Base-by-base conservation (phyloP, 768 basidiomycete genomes). In the Rhizopogon rudus region DNA sequence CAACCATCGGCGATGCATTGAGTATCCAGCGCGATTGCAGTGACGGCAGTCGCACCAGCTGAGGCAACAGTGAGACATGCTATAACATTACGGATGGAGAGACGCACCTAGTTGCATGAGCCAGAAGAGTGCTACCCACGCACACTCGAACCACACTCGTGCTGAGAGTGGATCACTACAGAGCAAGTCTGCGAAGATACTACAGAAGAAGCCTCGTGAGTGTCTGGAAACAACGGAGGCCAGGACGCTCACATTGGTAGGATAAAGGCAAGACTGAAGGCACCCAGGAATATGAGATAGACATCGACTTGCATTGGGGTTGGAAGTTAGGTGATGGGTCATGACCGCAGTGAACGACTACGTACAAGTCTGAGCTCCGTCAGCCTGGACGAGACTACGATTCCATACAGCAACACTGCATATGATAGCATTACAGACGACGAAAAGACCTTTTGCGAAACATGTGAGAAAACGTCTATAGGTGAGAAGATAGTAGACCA, bases 381-480 rank as follows among this genome's bases (percentile, higher is more conserved):
- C 54, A 40, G 67, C 55, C 53, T 72, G 67, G 44, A 77, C 69
- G 59, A 87, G 70, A 60, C 80, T 80, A 43, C 80, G 65, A 68
- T 88, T 87, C 87, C 87, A 88, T 17, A 84, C 82, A 53, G 86
- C 82, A 31, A 82, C 75, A 61, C 81, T 83, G 57, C 82, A 80
- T 54, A 82, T 75, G 61, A 87, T 73, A 45, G 86, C 83, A 72
- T 80, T 86, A 68, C 80, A 88, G 58, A 81, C 65, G 60, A 83
- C 76, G 67, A 86, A 84, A 44, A 81, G 57, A 63, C 72, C 87
- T 90, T 57, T 31, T 41, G 51, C 42, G 16, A 29, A 28, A 33
- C n/a, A 22, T 43, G 6, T 6, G n/a, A 44, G 25, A 44, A 39
- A 35, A 40, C 42, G 29, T 48, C 39, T 25, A 40, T 25, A 40